Base-by-base conservation (phyloP, 805 yeast genomes). In the Hanseniaspora occidentalis region DNA sequence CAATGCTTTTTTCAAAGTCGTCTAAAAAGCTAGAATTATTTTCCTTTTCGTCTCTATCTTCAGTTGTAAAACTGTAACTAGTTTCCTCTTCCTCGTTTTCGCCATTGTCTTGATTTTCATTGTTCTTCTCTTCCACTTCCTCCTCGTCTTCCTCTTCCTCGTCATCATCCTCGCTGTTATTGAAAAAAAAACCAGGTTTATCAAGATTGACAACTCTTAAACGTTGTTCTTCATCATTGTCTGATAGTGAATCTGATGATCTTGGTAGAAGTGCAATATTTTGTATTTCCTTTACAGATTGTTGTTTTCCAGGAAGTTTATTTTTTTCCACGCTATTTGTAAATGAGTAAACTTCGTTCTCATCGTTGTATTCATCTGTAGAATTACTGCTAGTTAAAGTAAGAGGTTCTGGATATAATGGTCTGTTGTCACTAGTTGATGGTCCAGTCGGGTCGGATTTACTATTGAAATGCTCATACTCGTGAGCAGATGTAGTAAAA, bases 161-260 rank as follows among this genome's bases (percentile, higher is more conserved):
- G 9, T 17, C 36, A 18, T 33, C 43, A 21, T 50, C 56, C 18
- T 45, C 46, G 2, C 38, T 48, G 23, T 44, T 47, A 36, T 47
- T 44, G 3, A 56, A 35, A 35, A 44, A 52, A 39, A 58, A 58
- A 3, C 45, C 50, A 2, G 60, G 54, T 4, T 49, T 47, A 25
- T 53, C 56, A 24, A 56, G 58, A 20, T 58, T 58, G 3, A 53
- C 60, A 6, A 58, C 55, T 31, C 62, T 48, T 31, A 52, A 33
- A 18, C 23, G 36, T 18, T 17, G 36, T 18, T 18, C 23, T 29
- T 29, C 17, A 8, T 16, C 17, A n/a, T 29, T 8, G 18, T 16
- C 18, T 5, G 8, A 16, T 16, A 29, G 3, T 4, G n/a, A n/a
- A 9, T 29, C 33, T 29, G 33, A 29, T 29, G 33, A 29, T 5